Percentiles rank a stretch among this genome's conserved stretches.
Conservation (phyloP, 2,329 filamentous ascomycete species). For the Colletotrichum falcatum region DNA sequence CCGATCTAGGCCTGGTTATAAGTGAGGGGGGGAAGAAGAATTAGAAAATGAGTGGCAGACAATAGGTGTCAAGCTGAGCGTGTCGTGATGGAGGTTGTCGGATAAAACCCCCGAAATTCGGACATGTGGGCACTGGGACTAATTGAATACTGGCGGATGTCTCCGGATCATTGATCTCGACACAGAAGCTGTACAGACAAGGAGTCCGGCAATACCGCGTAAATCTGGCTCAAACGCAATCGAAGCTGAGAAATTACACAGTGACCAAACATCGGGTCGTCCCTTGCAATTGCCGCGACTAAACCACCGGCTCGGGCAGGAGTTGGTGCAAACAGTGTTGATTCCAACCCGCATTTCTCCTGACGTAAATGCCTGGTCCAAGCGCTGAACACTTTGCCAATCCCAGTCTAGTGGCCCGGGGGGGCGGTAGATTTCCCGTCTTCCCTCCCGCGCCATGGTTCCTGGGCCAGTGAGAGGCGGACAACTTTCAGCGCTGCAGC, state of each 20-base stretch:
- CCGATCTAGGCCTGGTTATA: neutral
- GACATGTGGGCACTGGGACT: neutral
- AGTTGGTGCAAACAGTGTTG: neutral
- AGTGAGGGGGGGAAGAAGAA: neutral
- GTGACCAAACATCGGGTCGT: no score
- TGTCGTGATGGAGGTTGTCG: conserved; percentile 2
- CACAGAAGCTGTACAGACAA: neutral
- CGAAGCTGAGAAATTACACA: neutral
- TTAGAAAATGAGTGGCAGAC: neutral
- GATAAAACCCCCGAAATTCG: conserved; percentile 15
- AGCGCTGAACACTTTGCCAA: neutral
- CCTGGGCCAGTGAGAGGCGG: neutral
- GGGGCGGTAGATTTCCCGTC: neutral
- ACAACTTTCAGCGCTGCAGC: neutral
- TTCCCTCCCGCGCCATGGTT: neutral
- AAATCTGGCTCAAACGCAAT: neutral
- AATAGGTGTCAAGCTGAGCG: neutral
- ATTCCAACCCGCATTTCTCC: neutral
- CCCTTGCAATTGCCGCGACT: neutral
- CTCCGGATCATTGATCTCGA: neutral
- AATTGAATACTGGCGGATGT: neutral
- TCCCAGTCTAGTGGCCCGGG: neutral
- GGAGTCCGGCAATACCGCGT: neutral
- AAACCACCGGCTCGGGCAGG: neutral
- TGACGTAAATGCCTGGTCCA: neutral